phyloP scores from a whole-genome alignment of 768 basidiomycete genomes.

The Panaeolus papilionaceus region DNA sequence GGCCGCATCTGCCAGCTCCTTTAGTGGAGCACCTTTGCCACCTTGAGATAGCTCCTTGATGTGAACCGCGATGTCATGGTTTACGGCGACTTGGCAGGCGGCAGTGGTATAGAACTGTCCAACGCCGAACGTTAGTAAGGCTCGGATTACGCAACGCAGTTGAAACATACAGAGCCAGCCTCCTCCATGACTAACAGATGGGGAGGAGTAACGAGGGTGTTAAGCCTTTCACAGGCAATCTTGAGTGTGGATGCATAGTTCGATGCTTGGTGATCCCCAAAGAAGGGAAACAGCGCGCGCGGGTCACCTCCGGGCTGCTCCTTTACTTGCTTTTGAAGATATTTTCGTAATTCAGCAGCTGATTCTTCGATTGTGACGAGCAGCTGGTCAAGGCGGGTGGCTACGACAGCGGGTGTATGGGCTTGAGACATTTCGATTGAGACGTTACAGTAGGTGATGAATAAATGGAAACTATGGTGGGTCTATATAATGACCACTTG shows the following conservation, averaged over 20 bases:
- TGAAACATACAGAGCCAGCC: neutral
- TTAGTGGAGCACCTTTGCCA: neutral
- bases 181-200: neutral
- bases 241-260: neutral
- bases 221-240: slow-evolving; percentile 4
- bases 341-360: neutral
- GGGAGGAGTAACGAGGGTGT: neutral
- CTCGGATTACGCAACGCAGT: neutral
- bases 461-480: neutral
- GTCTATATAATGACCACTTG: neutral
- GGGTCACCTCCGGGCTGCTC: neutral
- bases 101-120: neutral
- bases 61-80: neutral
- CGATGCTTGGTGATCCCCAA: neutral
- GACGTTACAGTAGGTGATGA: neutral
- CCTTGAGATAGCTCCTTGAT: neutral
- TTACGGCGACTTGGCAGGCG: neutral
- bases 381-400: neutral
- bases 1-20: neutral
- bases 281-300: neutral
- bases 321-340: neutral
- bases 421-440: slow-evolving; percentile 1
- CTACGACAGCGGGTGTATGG: neutral
- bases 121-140: neutral
- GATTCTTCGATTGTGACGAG: neutral